phyloP scores from a whole-genome alignment of 2,329 filamentous ascomycete genomes.

The Diaporthe sp. region DNA sequence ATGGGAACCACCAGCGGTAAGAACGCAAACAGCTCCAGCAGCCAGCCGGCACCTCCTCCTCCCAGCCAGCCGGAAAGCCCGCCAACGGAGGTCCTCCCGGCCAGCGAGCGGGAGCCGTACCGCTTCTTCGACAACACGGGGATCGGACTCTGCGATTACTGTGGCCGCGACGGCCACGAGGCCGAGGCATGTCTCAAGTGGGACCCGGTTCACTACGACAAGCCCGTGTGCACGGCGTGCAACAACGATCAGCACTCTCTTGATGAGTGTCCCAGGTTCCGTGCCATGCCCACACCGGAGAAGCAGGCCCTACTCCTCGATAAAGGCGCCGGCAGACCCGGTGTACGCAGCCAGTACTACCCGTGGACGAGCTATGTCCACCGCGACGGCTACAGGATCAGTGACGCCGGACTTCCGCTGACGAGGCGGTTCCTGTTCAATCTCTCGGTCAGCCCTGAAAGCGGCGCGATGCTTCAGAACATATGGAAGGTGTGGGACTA shows the following conservation, averaged over 20 bases:
- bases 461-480: not conserved
- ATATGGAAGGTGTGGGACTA: constrained; percentile 19
- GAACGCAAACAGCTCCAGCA: not conserved
- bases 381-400: not conserved
- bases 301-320: constrained; percentile 12
- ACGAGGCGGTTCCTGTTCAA: not conserved
- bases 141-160: constrained; percentile 25
- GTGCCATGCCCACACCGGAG: not conserved
- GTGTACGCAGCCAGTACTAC: constrained; percentile 24
- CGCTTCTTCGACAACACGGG: constrained; percentile 18
- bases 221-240: constrained; percentile 23
- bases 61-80: not conserved
- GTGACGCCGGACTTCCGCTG: not conserved
- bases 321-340: constrained; percentile 9
- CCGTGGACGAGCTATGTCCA: constrained; percentile 9
- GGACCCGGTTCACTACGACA: constrained; percentile 20
- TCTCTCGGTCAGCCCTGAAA: not conserved
- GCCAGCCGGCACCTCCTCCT: too few species aligned
- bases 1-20: not conserved
- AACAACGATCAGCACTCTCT: constrained; percentile 20
- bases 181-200: constrained; percentile 18
- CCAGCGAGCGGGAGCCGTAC: not conserved
- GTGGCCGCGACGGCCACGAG: constrained; percentile 23
- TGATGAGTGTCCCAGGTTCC: constrained; percentile 27
- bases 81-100: not conserved